A percentile compares a stretch with the other conserved stretches of the same genome.
Conservation (phyloP, 2,329 filamentous ascomycete genomes). For the Leptographium flavum region DNA sequence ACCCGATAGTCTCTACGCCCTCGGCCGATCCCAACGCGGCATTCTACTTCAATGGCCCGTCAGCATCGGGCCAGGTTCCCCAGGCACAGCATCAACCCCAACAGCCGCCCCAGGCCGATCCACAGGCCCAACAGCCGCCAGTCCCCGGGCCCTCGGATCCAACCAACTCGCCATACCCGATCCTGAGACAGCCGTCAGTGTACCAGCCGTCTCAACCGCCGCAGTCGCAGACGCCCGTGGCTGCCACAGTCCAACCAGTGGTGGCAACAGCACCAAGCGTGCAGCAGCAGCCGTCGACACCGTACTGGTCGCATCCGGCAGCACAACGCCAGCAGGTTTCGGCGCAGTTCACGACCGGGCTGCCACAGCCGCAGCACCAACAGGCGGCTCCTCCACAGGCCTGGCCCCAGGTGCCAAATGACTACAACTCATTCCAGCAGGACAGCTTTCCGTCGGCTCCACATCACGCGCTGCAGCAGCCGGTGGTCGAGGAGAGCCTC, state of each 20-base stretch:
- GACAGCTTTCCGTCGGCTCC: slow-evolving; percentile 53
- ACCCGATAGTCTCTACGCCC: slow-evolving; percentile 19
- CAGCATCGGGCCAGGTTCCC: slow-evolving; percentile 15
- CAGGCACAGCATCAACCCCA: slow-evolving; percentile 22
- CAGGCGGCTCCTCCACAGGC: slow-evolving; percentile 16
- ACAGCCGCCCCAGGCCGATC: slow-evolving; percentile 24
- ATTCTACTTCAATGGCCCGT: slow-evolving; percentile 39
- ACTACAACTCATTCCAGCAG: slow-evolving; percentile 37
- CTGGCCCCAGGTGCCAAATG: slow-evolving; percentile 17
- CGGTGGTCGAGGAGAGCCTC: slow-evolving; percentile 57
- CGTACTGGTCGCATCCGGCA: slow-evolving; percentile 34
- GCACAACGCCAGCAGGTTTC: slow-evolving; percentile 25
- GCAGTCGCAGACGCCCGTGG: slow-evolving; percentile 24
- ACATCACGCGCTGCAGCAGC: slow-evolving; percentile 44
- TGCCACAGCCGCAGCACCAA: slow-evolving; percentile 19
- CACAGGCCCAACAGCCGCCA: slow-evolving; percentile 17
- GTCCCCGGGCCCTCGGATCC: slow-evolving; percentile 22
- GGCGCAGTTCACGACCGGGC: slow-evolving; percentile 14
- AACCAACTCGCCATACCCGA: slow-evolving; percentile 36
- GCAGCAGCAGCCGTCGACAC: slow-evolving; percentile 17
- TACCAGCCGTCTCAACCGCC: slow-evolving; percentile 29
- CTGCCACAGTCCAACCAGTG: slow-evolving; percentile 23
- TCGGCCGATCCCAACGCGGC: slow-evolving; percentile 37
- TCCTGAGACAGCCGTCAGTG: slow-evolving; percentile 31
- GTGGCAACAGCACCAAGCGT: slow-evolving; percentile 20